Conservation (phyloP, 2,329 filamentous ascomycete species). For the Penicillium sp. region DNA sequence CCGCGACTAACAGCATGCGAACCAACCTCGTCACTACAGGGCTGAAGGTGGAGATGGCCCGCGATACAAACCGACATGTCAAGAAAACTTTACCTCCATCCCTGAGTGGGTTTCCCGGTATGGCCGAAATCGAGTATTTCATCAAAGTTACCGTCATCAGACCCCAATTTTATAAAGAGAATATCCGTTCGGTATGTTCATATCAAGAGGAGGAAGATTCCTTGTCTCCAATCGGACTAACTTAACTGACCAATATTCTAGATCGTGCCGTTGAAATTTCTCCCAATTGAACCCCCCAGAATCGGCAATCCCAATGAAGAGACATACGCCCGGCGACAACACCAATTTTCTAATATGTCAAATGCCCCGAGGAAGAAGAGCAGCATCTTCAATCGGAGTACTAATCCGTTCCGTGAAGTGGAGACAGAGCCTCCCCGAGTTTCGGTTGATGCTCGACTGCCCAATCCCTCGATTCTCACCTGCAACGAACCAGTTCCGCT, state of each 20-base stretch:
- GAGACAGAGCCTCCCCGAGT: slow-evolving; percentile 58
- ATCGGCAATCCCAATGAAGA: slow-evolving; percentile 70
- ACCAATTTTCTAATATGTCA: slow-evolving; percentile 57
- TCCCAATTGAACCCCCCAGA: slow-evolving; percentile 89
- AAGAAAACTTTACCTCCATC: slow-evolving; percentile 88
- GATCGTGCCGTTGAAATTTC: slow-evolving; percentile 73
- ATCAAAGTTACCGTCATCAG: slow-evolving; percentile 92
- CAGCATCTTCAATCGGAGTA: slow-evolving; percentile 60
- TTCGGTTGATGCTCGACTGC: slow-evolving; percentile 80
- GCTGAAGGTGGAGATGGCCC: slow-evolving; percentile 50
- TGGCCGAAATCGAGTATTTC: slow-evolving; percentile 91
- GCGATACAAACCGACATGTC: slow-evolving; percentile 64
- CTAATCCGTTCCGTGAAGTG: slow-evolving; percentile 34
- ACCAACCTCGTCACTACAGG: slow-evolving; percentile 52
- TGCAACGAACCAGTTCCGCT: slow-evolving; percentile 86
- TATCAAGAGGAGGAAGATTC: neutral
- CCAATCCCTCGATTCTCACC: slow-evolving; percentile 84
- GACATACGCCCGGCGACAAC: slow-evolving; percentile 76
- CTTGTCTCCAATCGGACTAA: neutral
- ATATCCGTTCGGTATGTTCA: slow-evolving; percentile 63
- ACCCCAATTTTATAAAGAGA: slow-evolving; percentile 88
- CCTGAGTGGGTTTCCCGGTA: slow-evolving; percentile 79
- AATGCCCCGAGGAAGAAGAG: slow-evolving; percentile 56
- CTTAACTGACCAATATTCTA: slow-evolving; percentile 17
- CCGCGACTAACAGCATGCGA: slow-evolving; percentile 48